Evolutionary conservation across 2,329 filamentous ascomycete genomes (phyloP).

Genomic region (Talaromyces sp.): DNA sequence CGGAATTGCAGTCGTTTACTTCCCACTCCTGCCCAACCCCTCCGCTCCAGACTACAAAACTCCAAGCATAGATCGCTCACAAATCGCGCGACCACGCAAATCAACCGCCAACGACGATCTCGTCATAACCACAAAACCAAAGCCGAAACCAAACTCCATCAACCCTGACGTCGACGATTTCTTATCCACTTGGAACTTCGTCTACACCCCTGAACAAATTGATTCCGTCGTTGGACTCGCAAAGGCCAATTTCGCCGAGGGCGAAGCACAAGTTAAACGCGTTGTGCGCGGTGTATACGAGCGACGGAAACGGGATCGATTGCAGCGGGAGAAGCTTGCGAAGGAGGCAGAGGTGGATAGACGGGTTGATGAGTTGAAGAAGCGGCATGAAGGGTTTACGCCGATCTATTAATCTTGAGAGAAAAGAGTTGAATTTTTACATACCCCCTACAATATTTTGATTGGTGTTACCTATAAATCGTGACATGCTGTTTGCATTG

Average conservation of each 20-base stretch:
- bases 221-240: conserved; percentile 80
- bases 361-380: conserved; percentile 11
- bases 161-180: conserved; percentile 80
- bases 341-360: conserved; percentile 6
- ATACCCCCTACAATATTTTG: not conserved
- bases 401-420: conserved; percentile 8
- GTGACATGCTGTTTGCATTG: not conserved
- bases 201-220: conserved; percentile 87
- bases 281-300: conserved; percentile 89
- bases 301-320: conserved; percentile 66
- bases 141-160: conserved; percentile 61
- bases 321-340: conserved; percentile 28
- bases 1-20: conserved; percentile 84
- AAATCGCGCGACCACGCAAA: conserved; percentile 24
- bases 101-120: conserved; percentile 4
- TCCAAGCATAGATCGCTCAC: conserved; percentile 19
- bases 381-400: conserved; percentile 13
- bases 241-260: conserved; percentile 80
- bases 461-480: not conserved
- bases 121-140: conserved; percentile 10
- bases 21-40: conserved; percentile 81
- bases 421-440: not conserved
- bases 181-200: conserved; percentile 96
- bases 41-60: conserved; percentile 31
- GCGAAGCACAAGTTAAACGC: conserved; percentile 69